These are phyloP conservation scores for Trichoderma parareesei DNA, from an alignment of 495 filamentous ascomycete species.

Conservation along the genomic window DNA sequence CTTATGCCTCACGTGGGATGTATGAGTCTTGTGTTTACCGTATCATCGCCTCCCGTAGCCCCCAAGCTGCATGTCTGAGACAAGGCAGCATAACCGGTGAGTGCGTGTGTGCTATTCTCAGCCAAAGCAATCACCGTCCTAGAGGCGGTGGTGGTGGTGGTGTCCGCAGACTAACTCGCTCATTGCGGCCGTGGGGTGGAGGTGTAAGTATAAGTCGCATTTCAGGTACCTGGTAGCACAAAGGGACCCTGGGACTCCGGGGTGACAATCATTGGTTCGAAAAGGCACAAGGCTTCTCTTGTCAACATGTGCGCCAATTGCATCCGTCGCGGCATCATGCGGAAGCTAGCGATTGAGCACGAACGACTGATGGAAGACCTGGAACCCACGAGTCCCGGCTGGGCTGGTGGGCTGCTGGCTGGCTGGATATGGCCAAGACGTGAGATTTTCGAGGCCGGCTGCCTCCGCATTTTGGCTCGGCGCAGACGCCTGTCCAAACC, in stretches of 20 bases:
- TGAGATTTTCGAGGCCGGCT: conserved; percentile 4
- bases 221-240: not conserved
- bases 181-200: not conserved
- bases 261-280: not conserved
- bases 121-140: not conserved
- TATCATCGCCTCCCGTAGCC: conserved; percentile 2
- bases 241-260: not conserved
- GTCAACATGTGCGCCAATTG: not conserved
- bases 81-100: conserved; percentile 2
- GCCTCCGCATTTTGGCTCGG: conserved; percentile 2
- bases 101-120: not conserved
- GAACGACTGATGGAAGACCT: not conserved
- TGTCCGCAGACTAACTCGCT: not conserved
- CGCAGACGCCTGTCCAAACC: not conserved
- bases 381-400: not conserved
- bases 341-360: not conserved
- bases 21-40: not conserved
- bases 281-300: not conserved
- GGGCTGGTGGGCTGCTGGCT: not conserved
- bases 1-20: conserved; percentile 1
- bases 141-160: not conserved
- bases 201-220: not conserved
- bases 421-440: not conserved
- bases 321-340: not conserved
- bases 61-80: conserved; percentile 8